A percentile compares a stretch with the other conserved stretches of the same genome.
These are phyloP conservation scores for Colletotrichum echinochloae DNA, from an alignment of 2,329 filamentous ascomycete genomes.

Conservation along the genomic window DNA sequence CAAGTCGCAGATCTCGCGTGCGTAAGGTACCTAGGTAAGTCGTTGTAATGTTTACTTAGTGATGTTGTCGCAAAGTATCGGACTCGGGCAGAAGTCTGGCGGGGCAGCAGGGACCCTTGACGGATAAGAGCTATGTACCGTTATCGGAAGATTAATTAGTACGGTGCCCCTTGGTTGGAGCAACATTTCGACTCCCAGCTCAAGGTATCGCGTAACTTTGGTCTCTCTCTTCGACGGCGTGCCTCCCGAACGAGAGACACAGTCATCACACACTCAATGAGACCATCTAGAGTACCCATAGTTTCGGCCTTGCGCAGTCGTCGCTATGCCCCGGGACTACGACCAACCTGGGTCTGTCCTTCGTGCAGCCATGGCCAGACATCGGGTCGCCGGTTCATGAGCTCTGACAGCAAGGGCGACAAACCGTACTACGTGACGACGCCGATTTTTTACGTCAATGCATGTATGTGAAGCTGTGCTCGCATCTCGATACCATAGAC, in stretches of 20 bases:
- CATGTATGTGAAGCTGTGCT: slow-evolving; percentile 66
- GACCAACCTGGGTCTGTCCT: slow-evolving; percentile 46
- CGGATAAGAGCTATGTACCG: slow-evolving; percentile 38
- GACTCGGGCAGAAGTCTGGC: slow-evolving; percentile 26
- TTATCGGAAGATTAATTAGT: slow-evolving; percentile 13
- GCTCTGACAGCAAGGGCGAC: slow-evolving; percentile 29
- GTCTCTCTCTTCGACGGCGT: neutral
- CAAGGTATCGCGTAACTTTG: neutral
- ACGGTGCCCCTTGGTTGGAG: slow-evolving; percentile 16
- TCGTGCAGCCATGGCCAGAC: slow-evolving; percentile 45
- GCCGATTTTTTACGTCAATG: slow-evolving; percentile 99
- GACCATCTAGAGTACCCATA: slow-evolving; percentile 24
- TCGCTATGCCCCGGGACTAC: slow-evolving; percentile 17
- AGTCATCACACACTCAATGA: slow-evolving; percentile 16
- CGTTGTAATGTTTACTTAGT: slow-evolving; percentile 2
- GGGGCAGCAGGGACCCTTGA: slow-evolving; percentile 19
- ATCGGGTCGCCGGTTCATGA: slow-evolving; percentile 47
- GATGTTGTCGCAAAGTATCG: slow-evolving; percentile 19
- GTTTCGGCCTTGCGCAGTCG: slow-evolving; percentile 20
- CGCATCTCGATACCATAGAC: neutral
- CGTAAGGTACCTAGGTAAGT: neutral
- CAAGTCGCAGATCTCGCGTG: too few relatives aligned
- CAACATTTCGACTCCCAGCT: slow-evolving; percentile 6
- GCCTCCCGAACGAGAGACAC: neutral
- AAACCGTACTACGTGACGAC: slow-evolving; percentile 97